These are phyloP conservation scores for Agrostemma githago DNA, from an alignment of 148 eudicot species.

Conservation along the genomic window DNA sequence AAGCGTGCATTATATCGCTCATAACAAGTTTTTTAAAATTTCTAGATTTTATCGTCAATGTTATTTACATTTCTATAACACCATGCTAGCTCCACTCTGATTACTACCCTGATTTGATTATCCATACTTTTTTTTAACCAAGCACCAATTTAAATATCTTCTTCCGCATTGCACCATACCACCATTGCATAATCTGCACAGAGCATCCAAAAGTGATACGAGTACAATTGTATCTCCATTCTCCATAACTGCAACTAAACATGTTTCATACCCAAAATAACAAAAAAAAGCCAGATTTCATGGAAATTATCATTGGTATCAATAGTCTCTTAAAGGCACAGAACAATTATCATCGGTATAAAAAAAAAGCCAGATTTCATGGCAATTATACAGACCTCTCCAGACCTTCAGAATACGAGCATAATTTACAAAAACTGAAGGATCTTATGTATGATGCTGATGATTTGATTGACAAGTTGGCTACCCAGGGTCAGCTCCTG, in stretches of 20 bases:
- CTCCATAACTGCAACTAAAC: background rate
- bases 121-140: too few species aligned
- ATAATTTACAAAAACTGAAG: constrained; percentile 20
- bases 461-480: constrained; percentile 26
- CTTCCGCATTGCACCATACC: too few species aligned
- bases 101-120: too few species aligned
- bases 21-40: too few species aligned
- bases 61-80: too few species aligned
- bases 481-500: constrained; percentile 8
- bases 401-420: background rate
- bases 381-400: background rate
- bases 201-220: too few species aligned
- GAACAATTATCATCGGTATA: constrained; percentile 4
- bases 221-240: background rate
- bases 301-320: background rate
- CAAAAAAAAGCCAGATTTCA: background rate
- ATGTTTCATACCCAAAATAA: too few species aligned
- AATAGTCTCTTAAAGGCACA: constrained; percentile 11
- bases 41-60: too few species aligned
- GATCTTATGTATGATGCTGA: constrained; percentile 24
- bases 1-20: too few species aligned
- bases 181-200: too few species aligned
- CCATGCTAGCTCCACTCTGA: too few species aligned
- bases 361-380: constrained; percentile 20
- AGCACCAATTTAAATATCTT: too few species aligned